phyloP scores from a whole-genome alignment of 2,329 filamentous ascomycete species.

The Botrytis pseudocinerea region DNA sequence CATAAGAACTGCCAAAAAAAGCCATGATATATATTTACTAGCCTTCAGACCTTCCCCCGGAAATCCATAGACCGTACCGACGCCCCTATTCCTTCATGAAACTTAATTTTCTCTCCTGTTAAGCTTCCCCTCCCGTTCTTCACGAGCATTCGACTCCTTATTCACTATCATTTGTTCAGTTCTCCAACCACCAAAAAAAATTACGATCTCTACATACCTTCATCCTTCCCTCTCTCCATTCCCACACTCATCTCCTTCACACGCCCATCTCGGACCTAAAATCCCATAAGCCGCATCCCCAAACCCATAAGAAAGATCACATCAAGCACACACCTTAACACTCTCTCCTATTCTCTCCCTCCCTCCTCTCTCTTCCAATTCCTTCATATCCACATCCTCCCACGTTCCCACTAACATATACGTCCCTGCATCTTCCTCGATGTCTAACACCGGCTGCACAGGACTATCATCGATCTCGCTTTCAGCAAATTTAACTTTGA shows the following conservation, averaged over 20 bases:
- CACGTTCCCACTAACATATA: not conserved
- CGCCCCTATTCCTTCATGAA: fast-evolving
- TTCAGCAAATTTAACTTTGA: not conserved
- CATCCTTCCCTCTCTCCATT: not conserved
- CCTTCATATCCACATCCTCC: not conserved
- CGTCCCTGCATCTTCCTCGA: not conserved
- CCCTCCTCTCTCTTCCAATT: fast-evolving
- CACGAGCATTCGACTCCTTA: not conserved
- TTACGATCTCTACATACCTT: not conserved
- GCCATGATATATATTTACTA: too few species aligned
- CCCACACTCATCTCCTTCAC: not conserved
- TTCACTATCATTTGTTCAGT: not conserved
- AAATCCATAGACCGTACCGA: not conserved
- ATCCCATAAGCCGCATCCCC: not conserved
- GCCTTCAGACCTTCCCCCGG: too few species aligned
- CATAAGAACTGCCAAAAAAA: too few species aligned
- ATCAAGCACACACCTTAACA: not conserved
- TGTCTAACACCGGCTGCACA: not conserved
- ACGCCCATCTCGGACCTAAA: not conserved
- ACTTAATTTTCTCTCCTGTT: not conserved
- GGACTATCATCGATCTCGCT: not conserved
- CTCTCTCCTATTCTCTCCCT: too few species aligned
- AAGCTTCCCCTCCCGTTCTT: not conserved
- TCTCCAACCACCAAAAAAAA: too few species aligned
- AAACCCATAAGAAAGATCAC: not conserved